A percentile compares a stretch with the other conserved stretches of the same genome.
These are phyloP conservation scores for Hyaloscypha bicolor DNA, from an alignment of 495 filamentous ascomycete genomes.

Conservation along the genomic window DNA sequence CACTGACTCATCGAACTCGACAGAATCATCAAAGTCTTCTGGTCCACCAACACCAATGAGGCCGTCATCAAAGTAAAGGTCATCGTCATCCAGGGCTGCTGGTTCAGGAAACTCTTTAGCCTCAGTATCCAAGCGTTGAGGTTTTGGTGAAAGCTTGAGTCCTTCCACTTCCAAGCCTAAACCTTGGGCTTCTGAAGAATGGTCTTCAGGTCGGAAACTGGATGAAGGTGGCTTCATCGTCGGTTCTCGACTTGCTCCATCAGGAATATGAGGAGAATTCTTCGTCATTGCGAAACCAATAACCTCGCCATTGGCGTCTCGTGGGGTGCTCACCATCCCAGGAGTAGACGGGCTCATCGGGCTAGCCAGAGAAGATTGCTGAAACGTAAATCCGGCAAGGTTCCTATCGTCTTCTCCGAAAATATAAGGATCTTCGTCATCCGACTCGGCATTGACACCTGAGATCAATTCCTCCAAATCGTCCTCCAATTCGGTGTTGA, in stretches of 20 bases:
- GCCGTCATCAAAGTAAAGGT: slow-evolving; percentile 83
- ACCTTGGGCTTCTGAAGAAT: slow-evolving; percentile 34
- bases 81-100: slow-evolving; percentile 58
- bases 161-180: slow-evolving; percentile 34
- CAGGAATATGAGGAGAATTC: slow-evolving; percentile 24
- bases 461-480: slow-evolving; percentile 36
- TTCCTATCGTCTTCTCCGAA: slow-evolving; percentile 28
- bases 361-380: slow-evolving; percentile 49
- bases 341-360: slow-evolving; percentile 52
- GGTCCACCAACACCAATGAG: slow-evolving; percentile 59
- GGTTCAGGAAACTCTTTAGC: slow-evolving; percentile 21
- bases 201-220: background rate
- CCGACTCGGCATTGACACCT: slow-evolving; percentile 36
- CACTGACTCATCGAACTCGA: slow-evolving; percentile 73
- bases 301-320: slow-evolving; percentile 50
- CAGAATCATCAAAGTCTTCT: slow-evolving; percentile 50
- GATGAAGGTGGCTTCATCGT: slow-evolving; percentile 1
- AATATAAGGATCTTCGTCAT: slow-evolving; percentile 26
- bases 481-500: slow-evolving; percentile 36
- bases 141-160: slow-evolving; percentile 6
- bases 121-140: slow-evolving; percentile 14
- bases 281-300: slow-evolving; percentile 54
- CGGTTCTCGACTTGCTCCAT: background rate
- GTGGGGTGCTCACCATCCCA: slow-evolving; percentile 51
- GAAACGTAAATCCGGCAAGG: slow-evolving; percentile 55